Percentiles rank a stretch among this genome's conserved stretches.
Evolutionary conservation across 2,329 filamentous ascomycete species (phyloP).

Genomic region (Tolypocladium nubicola): DNA sequence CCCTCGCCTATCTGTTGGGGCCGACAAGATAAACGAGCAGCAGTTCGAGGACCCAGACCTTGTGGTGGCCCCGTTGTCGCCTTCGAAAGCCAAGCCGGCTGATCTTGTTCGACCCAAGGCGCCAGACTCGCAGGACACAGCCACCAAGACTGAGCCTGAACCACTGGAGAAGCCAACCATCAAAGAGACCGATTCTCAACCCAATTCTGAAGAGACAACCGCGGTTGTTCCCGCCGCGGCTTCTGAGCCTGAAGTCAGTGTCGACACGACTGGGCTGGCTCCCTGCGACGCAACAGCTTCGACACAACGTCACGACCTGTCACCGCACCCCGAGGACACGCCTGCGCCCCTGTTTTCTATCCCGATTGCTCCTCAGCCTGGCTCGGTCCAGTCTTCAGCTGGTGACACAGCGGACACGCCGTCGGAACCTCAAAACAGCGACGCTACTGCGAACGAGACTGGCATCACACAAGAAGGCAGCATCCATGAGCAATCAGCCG

Average conservation of each 20-base stretch:
- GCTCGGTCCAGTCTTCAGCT: not conserved
- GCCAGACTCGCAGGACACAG: not conserved
- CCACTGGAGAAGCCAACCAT: not conserved
- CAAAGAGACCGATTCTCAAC: not conserved
- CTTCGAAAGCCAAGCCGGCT: slow-evolving; percentile 25
- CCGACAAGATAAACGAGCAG: slow-evolving; percentile 41
- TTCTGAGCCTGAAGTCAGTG: slow-evolving; percentile 8
- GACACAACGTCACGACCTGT: slow-evolving; percentile 19
- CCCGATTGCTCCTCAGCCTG: not conserved
- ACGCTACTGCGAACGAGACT: slow-evolving; percentile 3
- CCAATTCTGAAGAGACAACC: not conserved
- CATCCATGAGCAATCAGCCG: not conserved
- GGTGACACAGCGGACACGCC: slow-evolving; percentile 2
- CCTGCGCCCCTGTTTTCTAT: slow-evolving; percentile 49
- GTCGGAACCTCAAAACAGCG: slow-evolving; percentile 1
- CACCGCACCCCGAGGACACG: slow-evolving; percentile 54
- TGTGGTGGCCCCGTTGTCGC: slow-evolving; percentile 47
- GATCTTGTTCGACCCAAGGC: not conserved
- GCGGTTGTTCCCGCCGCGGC: not conserved
- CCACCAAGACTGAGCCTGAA: not conserved
- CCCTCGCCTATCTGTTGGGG: slow-evolving; percentile 50
- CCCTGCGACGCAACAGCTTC: slow-evolving; percentile 5
- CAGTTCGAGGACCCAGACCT: slow-evolving; percentile 46
- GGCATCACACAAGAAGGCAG: not conserved
- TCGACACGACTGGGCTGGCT: slow-evolving; percentile 3